Evolutionary conservation across 1,284 basidiomycete genomes (phyloP), one percentile per base, ranked within the genome.

Genomic region (Pseudozyma hubeiensis): DNA sequence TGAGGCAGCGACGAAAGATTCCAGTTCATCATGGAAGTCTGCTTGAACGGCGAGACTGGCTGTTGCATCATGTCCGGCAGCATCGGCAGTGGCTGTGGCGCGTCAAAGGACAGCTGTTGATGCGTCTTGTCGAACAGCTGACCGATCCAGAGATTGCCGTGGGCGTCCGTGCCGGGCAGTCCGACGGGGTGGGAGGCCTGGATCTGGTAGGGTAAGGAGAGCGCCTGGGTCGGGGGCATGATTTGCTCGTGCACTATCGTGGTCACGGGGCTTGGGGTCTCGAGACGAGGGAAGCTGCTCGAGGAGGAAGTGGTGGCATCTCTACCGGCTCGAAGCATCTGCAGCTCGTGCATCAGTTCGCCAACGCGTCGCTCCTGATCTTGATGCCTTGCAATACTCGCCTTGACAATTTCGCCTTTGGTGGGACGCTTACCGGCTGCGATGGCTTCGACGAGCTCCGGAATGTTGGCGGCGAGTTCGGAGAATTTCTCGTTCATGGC

Each of bases 381-480:
- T 47, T 65, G 71, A 35, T 75, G 71, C 31, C 66, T 41, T 7
- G 53, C 45, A 24, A 75, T 75, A 55, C 63, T 66, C 33, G 71
- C 71, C 49, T 69, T 75, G 66, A 75, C 71, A 44, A 75, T 75
- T n/a, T 75, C 71, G 30, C 71, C 71, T 51, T 75, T 75, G 52
- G 71, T 75, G 13, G 71, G 71, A 10, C 63, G 46, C 50, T 69
- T 75, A 19, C 71, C 71, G 0, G 66, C 41, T 2, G 55, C 62
- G 13, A 75, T 54, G 13, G 71, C 71, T 30, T 69, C 62, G 24
- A 66, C 63, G 4, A 75, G 63, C 46, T 75, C 65, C 1, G 71
- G 71, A 14, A 75, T 64, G 46, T 66, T 61, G 56, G 65, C 66
- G 30, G 71, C 71, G 0, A 75, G 71, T 29, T 75, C 71, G 4